Evolutionary conservation across 495 filamentous ascomycete species (phyloP).

Genomic region (Rusavskia elegans): DNA sequence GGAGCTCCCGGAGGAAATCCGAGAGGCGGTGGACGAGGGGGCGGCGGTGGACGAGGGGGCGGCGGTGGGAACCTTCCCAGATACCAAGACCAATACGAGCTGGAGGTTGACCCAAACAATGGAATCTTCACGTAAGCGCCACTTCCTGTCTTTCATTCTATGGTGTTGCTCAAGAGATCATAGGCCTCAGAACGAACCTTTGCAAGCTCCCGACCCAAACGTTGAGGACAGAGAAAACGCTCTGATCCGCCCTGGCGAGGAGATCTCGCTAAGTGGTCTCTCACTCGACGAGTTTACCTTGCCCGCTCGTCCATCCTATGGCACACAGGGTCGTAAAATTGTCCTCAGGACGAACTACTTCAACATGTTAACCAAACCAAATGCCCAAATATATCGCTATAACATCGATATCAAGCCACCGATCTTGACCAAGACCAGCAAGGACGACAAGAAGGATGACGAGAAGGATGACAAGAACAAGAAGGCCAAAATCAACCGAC

Average conservation of each 20-base stretch:
- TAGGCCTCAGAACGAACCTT: not conserved
- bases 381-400: not conserved
- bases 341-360: conserved; percentile 32
- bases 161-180: too few species aligned
- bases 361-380: conserved; percentile 2
- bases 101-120: not conserved
- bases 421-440: too few species aligned
- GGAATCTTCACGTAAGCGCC: not conserved
- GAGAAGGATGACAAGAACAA: too few species aligned
- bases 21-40: not conserved
- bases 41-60: not conserved
- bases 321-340: conserved; percentile 20
- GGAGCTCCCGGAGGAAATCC: not conserved
- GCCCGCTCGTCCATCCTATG: conserved; percentile 26
- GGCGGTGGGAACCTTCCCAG: not conserved
- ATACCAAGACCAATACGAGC: not conserved
- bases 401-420: not conserved
- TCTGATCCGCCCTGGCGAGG: not conserved
- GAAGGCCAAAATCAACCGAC: not conserved
- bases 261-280: not conserved
- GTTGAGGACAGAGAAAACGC: not conserved
- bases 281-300: not conserved
- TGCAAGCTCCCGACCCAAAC: not conserved
- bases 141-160: too few species aligned
- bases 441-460: not conserved